Evolutionary conservation across 2,329 filamentous ascomycete genomes (phyloP).

Genomic region (Colletotrichum cordylinicola): DNA sequence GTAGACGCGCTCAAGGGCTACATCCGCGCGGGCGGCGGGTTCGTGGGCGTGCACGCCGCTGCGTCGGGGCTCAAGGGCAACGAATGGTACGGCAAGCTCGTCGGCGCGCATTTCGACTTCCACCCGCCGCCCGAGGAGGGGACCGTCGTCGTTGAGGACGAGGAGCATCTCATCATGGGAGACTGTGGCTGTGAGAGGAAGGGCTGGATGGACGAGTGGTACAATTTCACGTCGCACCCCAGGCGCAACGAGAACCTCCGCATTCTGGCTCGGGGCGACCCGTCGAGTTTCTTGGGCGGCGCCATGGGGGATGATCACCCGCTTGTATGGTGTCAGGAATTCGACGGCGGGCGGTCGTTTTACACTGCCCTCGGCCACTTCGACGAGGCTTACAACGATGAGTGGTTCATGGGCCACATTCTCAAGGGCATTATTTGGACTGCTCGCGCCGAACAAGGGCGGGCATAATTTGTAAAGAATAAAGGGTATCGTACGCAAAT

Average conservation of each 20-base stretch:
- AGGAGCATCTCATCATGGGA: slow-evolving; percentile 33
- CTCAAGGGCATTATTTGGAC: slow-evolving; percentile 17
- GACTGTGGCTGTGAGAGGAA: neutral
- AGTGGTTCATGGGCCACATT: slow-evolving; percentile 23
- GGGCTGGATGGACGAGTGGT: slow-evolving; percentile 49
- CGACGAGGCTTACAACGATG: slow-evolving; percentile 41
- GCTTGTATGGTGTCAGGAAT: slow-evolving; percentile 44
- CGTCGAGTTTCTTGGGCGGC: slow-evolving; percentile 39
- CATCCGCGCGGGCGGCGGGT: slow-evolving; percentile 38
- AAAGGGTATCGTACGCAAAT: neutral
- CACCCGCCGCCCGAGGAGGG: slow-evolving; percentile 43
- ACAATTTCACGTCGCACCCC: slow-evolving; percentile 42
- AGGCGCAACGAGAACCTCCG: slow-evolving; percentile 29
- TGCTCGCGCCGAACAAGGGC: neutral
- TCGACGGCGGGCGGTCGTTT: slow-evolving; percentile 42
- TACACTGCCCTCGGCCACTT: slow-evolving; percentile 49
- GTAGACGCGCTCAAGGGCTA: slow-evolving; percentile 37
- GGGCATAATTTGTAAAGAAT: neutral
- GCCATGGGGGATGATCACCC: slow-evolving; percentile 42
- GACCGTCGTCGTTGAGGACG: slow-evolving; percentile 33
- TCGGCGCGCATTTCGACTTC: slow-evolving; percentile 42
- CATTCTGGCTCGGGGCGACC: slow-evolving; percentile 41
- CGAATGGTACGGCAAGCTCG: slow-evolving; percentile 41
- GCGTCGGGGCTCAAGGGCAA: slow-evolving; percentile 35
- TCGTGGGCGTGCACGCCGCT: slow-evolving; percentile 47